phyloP scores from a whole-genome alignment of 2,329 filamentous ascomycete genomes.

The Fulvia fulva region DNA sequence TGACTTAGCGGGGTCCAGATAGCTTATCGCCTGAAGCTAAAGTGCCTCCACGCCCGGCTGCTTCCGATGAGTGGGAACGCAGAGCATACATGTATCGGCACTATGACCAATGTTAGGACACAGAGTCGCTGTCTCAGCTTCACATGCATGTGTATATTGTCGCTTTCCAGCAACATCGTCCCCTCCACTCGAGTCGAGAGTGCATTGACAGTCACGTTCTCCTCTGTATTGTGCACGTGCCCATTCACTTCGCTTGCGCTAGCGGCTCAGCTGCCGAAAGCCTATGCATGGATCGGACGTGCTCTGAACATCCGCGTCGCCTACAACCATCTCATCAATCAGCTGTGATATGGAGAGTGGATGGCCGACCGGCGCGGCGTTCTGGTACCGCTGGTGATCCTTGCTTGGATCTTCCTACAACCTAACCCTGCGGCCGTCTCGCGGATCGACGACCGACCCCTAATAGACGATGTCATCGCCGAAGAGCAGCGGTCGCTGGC shows the following conservation, averaged over 20 bases:
- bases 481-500: constrained; percentile 50
- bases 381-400: constrained; percentile 47
- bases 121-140: no score
- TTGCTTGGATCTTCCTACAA: constrained; percentile 52
- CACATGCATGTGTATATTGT: no score
- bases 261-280: neutral
- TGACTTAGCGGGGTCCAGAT: neutral
- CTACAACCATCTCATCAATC: neutral
- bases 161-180: no score
- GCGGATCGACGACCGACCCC: constrained; percentile 39
- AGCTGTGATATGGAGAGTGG: constrained; percentile 20
- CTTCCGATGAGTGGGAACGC: neutral
- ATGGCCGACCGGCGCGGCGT: constrained; percentile 43
- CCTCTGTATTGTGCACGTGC: neutral
- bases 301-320: neutral
- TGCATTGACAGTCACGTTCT: neutral
- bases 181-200: no score
- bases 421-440: constrained; percentile 39
- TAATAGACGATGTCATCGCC: constrained; percentile 47
- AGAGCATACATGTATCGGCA: neutral
- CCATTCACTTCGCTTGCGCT: neutral
- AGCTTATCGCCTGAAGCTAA: neutral
- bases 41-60: neutral
- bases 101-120: no score
- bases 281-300: neutral